A percentile compares a stretch with the other conserved stretches of the same genome.
phyloP scores from a whole-genome alignment of 2,329 filamentous ascomycete genomes.

The Fusarium ambrosium region DNA sequence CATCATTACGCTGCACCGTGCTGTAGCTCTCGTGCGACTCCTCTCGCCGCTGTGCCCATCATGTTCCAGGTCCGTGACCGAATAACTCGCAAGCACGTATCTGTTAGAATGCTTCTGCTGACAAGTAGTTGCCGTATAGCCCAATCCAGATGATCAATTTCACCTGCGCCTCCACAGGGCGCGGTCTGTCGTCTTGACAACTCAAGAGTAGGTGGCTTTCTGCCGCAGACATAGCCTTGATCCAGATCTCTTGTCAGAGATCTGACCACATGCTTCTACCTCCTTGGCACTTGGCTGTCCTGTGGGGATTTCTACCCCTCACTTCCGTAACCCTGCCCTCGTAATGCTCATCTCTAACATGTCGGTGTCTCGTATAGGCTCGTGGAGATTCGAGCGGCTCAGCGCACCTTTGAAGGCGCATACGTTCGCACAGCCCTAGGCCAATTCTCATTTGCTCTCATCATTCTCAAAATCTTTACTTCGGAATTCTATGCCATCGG shows the following conservation, averaged over 20 bases:
- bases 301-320: background rate
- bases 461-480: slow-evolving; percentile 94
- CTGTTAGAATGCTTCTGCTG: slow-evolving; percentile 10
- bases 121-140: slow-evolving; percentile 53
- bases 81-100: slow-evolving; percentile 6
- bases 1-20: background rate
- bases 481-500: slow-evolving; percentile 96
- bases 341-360: slow-evolving; percentile 1
- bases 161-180: slow-evolving; percentile 87
- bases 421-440: slow-evolving; percentile 95
- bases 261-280: background rate
- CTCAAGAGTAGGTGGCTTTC: slow-evolving; percentile 72
- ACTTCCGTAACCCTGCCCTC: background rate
- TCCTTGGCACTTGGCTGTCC: background rate
- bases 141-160: slow-evolving; percentile 79
- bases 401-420: slow-evolving; percentile 96
- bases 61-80: slow-evolving; percentile 47
- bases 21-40: slow-evolving; percentile 7
- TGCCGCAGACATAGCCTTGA: background rate
- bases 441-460: slow-evolving; percentile 94
- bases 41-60: slow-evolving; percentile 8
- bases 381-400: slow-evolving; percentile 93
- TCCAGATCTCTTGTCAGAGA: slow-evolving; percentile 2
- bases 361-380: slow-evolving; percentile 63
- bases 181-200: slow-evolving; percentile 83